Evolutionary conservation across 2,329 filamentous ascomycete genomes (phyloP), one percentile per base, ranked within the genome.

Genomic region (Botryotinia narcissicola): DNA sequence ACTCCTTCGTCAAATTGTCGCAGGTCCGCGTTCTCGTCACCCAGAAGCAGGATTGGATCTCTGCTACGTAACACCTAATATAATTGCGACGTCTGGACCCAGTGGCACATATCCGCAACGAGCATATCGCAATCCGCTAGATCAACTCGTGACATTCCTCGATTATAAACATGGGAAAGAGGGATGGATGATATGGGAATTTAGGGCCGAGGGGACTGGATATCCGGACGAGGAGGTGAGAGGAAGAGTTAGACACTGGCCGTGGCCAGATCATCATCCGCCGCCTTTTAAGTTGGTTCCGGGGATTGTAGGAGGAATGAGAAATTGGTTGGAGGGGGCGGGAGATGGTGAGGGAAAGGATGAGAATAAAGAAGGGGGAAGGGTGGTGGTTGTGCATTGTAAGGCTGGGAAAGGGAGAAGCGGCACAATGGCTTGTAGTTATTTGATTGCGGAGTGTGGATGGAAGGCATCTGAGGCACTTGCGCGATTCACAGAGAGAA

Each of bases 231-330:
- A 90, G 29, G 93, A 95, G 73, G 95, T 99, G 1, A 94, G 97
- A 81, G 87, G 89, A 48, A 88, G 95, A 4, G 91, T 98, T 76
- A 89, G 92, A 76, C 96, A 99, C 83, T 98, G 95, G 80, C 96
- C 96, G 0, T 99, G 93, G 90, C 96, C 96, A 0, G 96, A 99
- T 81, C 96, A 99, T 81, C 96, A 99, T 81, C 96, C 96, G 5
- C 96, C 96, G 70, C 96, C 96, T 0, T 99, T 99, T 79, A 87
- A 90, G 35, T 86, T 98, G 32, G 91, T 99, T 51, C 95, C 95
- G 0, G 87, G 93, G 83, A 95, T 98, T 75, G 90, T 98, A 87
- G 94, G 91, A 1, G 93, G 92, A 79, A 98, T 99, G 95, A 88
- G 93, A 74, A 93, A 95, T 79, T 98, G 95, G 94, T 97, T 71